Evolutionary conservation across 73 alveolate species (phyloP).

Genomic region (Breviolum minutum): DNA sequence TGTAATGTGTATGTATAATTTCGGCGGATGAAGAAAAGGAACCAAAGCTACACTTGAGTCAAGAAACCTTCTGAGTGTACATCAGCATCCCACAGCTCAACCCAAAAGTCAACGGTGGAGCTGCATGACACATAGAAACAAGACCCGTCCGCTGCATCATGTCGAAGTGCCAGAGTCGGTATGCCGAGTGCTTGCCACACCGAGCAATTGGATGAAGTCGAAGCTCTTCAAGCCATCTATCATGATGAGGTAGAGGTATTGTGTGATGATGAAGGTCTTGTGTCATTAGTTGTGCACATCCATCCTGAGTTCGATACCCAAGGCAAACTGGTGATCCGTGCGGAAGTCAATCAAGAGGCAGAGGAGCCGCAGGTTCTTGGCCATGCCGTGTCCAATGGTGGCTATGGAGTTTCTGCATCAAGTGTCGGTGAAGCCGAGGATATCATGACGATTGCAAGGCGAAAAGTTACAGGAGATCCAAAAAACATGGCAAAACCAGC

Average conservation of each 20-base stretch:
- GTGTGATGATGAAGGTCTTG: conserved; percentile 56
- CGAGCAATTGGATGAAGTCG: conserved; percentile 81
- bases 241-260: conserved; percentile 48
- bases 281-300: conserved; percentile 23
- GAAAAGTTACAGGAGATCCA: background rate
- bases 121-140: background rate
- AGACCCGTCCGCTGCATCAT: background rate
- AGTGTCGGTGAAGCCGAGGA: background rate
- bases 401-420: background rate
- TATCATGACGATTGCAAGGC: conserved; percentile 29
- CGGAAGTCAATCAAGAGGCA: conserved; percentile 1
- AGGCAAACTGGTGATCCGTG: background rate
- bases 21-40: no score
- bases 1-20: no score
- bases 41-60: no score
- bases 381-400: background rate
- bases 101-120: no score
- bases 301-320: conserved; percentile 4
- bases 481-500: background rate
- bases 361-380: background rate
- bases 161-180: background rate
- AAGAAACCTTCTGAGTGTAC: no score
- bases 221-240: conserved; percentile 49
- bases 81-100: no score
- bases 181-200: conserved; percentile 45